phyloP scores from a whole-genome alignment of 2,329 filamentous ascomycete species.

The Xylariales sp. region DNA sequence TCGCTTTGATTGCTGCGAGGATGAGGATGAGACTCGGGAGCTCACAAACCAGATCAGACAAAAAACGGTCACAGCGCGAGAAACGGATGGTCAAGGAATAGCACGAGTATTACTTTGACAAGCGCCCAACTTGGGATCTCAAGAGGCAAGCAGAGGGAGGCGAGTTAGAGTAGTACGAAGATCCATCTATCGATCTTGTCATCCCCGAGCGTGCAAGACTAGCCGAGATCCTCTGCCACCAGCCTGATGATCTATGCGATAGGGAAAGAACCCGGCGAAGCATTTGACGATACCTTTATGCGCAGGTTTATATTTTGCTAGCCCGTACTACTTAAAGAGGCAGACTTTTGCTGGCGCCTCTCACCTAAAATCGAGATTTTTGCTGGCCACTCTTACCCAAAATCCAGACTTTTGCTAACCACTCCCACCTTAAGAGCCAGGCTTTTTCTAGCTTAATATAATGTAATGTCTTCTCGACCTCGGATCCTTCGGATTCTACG shows the following conservation, averaged over 20 bases:
- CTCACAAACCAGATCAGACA: slow-evolving; percentile 19
- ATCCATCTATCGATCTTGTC: slow-evolving; percentile 12
- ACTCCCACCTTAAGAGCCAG: no score
- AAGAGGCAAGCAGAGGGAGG: slow-evolving; percentile 17
- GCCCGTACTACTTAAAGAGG: no score
- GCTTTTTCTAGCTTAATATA: no score
- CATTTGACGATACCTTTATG: no score
- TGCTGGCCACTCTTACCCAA: no score
- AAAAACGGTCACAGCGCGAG: slow-evolving; percentile 15
- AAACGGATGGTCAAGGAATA: slow-evolving; percentile 19
- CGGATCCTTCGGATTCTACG: no score
- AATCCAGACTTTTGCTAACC: no score
- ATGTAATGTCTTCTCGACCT: no score
- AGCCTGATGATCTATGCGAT: slow-evolving; percentile 12
- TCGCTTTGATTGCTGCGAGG: slow-evolving; percentile 14
- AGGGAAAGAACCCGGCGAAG: slow-evolving; percentile 1
- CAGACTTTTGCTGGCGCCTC: no score
- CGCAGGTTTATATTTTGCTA: no score
- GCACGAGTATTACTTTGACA: slow-evolving; percentile 23
- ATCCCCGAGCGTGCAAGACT: slow-evolving; percentile 16
- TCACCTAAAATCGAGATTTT: no score
- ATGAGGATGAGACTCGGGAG: slow-evolving; percentile 19
- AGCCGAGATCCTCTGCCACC: slow-evolving; percentile 11
- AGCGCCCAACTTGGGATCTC: slow-evolving; percentile 23
- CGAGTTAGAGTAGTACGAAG: slow-evolving; percentile 15